Evolutionary conservation across 2,329 filamentous ascomycete genomes (phyloP).

Genomic region (Aspergillus sergii): DNA sequence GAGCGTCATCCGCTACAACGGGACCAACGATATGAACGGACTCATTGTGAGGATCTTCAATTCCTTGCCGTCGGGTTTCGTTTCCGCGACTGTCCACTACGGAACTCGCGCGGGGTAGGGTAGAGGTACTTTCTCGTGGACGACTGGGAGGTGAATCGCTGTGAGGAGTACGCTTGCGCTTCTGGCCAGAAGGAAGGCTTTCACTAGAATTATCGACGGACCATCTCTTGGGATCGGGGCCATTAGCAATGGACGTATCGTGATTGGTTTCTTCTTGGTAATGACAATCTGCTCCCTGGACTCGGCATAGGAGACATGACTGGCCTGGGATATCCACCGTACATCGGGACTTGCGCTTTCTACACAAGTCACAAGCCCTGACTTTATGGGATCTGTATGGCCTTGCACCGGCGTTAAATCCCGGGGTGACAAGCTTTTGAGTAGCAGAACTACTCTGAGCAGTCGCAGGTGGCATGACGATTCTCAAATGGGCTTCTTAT

Average conservation of each 20-base stretch:
- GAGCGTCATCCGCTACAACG: constrained; percentile 61
- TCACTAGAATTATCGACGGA: constrained; percentile 28
- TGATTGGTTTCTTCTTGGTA: constrained; percentile 49
- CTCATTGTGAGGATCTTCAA: constrained; percentile 44
- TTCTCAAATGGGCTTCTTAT: neutral
- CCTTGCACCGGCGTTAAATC: constrained; percentile 48
- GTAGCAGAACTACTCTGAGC: constrained; percentile 29
- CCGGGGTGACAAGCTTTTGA: constrained; percentile 37
- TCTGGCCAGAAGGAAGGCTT: constrained; percentile 31
- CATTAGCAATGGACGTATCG: constrained; percentile 29
- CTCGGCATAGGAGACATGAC: constrained; percentile 60
- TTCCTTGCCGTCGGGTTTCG: constrained; percentile 34
- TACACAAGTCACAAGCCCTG: constrained; percentile 62
- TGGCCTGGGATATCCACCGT: constrained; percentile 58
- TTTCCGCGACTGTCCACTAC: constrained; percentile 31
- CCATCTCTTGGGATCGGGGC: constrained; percentile 32
- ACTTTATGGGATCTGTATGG: constrained; percentile 65
- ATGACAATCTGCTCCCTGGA: constrained; percentile 60
- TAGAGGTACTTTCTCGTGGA: constrained; percentile 21
- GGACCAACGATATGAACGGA: constrained; percentile 62
- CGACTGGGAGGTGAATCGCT: constrained; percentile 26
- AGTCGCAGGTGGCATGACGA: constrained; percentile 34
- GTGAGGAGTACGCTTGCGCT: constrained; percentile 41
- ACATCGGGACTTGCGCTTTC: constrained; percentile 64
- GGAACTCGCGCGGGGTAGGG: constrained; percentile 28